Conservation (phyloP, 148 eudicot genomes). For the Pouteria glomerata region DNA sequence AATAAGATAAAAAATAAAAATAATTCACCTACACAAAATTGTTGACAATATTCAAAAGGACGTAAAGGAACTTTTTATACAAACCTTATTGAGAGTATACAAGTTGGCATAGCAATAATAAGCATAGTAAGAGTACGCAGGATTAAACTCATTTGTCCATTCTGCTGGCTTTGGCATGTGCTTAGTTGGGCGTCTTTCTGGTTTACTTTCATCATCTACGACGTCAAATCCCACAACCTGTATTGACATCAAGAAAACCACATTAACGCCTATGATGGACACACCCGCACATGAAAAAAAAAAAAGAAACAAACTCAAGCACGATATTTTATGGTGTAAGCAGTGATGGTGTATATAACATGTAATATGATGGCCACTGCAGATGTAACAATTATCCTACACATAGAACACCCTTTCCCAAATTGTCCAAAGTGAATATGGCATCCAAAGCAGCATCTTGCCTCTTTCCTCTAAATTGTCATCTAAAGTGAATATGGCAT, state of each 20-base stretch:
- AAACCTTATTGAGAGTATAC: constrained; percentile 76
- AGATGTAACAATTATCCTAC: too few relatives aligned
- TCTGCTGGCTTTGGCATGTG: constrained; percentile 84
- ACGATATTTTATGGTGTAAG: neutral
- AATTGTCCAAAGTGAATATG: too few relatives aligned
- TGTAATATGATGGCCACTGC: neutral
- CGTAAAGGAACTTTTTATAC: constrained; percentile 14
- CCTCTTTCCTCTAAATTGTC: too few relatives aligned
- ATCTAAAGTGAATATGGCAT: too few relatives aligned
- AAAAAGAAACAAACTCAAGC: neutral
- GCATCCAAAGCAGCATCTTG: too few relatives aligned
- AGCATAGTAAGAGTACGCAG: constrained; percentile 71
- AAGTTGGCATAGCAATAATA: constrained; percentile 76
- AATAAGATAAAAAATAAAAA: too few relatives aligned
- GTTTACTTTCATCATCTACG: constrained; percentile 85
- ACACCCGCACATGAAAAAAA: too few relatives aligned
- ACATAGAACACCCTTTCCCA: too few relatives aligned
- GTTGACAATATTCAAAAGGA: neutral
- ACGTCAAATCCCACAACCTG: constrained; percentile 80
- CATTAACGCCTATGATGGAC: constrained; percentile 11
- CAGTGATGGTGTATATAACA: neutral
- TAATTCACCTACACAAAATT: neutral
- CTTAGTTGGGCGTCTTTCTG: constrained; percentile 83
- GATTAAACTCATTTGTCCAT: constrained; percentile 81
- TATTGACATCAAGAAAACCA: constrained; percentile 9